Conservation (phyloP, 2,329 filamentous ascomycete species). For the Pochonia chlamydosporia region DNA sequence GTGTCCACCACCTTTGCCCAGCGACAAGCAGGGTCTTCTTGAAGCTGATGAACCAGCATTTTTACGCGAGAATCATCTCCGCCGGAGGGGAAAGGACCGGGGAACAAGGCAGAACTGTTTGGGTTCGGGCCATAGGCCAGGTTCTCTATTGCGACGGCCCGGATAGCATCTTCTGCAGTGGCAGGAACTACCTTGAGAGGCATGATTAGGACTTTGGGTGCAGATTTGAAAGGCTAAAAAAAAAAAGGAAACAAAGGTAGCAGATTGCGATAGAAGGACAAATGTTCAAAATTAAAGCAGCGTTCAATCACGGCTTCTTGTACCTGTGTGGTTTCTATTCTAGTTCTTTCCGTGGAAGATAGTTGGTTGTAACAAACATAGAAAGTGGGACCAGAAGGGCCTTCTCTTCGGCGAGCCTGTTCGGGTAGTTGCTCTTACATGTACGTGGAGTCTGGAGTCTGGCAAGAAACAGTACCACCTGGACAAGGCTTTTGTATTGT, state of each 20-base stretch:
- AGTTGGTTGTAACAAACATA: no score
- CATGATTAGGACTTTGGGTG: slow-evolving; percentile 19
- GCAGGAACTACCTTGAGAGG: slow-evolving; percentile 30
- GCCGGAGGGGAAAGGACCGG: slow-evolving; percentile 16
- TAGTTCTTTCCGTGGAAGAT: no score
- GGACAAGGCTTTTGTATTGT: no score
- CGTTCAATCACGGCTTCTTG: no score
- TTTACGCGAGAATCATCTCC: slow-evolving; percentile 14
- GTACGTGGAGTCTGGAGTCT: neutral
- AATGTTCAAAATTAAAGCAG: neutral
- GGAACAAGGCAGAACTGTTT: slow-evolving; percentile 26
- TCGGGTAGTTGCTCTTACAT: slow-evolving; percentile 6
- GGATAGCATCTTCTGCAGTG: slow-evolving; percentile 27
- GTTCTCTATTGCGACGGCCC: slow-evolving; percentile 29
- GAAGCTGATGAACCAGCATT: slow-evolving; percentile 15
- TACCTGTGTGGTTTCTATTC: no score
- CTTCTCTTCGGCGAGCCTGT: slow-evolving; percentile 16
- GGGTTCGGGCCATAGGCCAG: slow-evolving; percentile 28
- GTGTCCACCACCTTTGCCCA: slow-evolving; percentile 32
- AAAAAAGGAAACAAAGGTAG: neutral
- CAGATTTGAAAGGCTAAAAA: neutral
- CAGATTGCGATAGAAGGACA: neutral
- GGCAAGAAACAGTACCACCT: neutral
- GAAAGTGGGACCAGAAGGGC: neutral
- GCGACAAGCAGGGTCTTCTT: slow-evolving; percentile 20